phyloP scores from a whole-genome alignment of 768 basidiomycete species.

The Mycena indigotica region DNA sequence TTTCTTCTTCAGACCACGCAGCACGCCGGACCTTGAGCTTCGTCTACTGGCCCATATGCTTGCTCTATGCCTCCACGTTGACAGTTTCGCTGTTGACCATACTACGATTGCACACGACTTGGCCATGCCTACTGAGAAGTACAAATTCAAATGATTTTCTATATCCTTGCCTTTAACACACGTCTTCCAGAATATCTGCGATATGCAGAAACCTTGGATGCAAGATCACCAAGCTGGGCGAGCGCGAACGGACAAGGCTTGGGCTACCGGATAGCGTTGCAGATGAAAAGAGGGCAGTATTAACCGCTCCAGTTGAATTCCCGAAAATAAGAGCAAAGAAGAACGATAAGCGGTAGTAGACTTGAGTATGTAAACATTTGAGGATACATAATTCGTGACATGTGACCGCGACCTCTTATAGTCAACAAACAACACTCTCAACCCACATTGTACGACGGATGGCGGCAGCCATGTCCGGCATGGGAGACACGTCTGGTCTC shows the following conservation, averaged over 20 bases:
- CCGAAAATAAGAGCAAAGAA: slow-evolving; percentile 60
- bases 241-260: slow-evolving; percentile 66
- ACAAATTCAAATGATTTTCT: slow-evolving; percentile 31
- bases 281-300: slow-evolving; percentile 68
- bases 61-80: slow-evolving; percentile 76
- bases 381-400: neutral
- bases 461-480: neutral
- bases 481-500: neutral
- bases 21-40: slow-evolving; percentile 72
- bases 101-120: slow-evolving; percentile 73
- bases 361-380: neutral
- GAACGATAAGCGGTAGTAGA: slow-evolving; percentile 1
- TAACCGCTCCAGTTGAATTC: slow-evolving; percentile 79
- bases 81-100: slow-evolving; percentile 75
- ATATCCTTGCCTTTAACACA: slow-evolving; percentile 3
- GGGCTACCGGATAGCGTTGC: slow-evolving; percentile 67
- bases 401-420: neutral
- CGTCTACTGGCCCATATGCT: slow-evolving; percentile 79
- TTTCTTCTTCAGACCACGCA: slow-evolving; percentile 40
- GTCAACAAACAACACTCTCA: neutral
- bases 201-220: slow-evolving; percentile 70
- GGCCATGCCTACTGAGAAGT: slow-evolving; percentile 66
- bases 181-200: slow-evolving; percentile 36
- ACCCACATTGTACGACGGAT: neutral
- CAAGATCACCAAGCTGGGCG: slow-evolving; percentile 57